Evolutionary conservation across 179 eudicot genomes (phyloP), one percentile per base, ranked within the genome.

Genomic region (Pouteria campechiana): DNA sequence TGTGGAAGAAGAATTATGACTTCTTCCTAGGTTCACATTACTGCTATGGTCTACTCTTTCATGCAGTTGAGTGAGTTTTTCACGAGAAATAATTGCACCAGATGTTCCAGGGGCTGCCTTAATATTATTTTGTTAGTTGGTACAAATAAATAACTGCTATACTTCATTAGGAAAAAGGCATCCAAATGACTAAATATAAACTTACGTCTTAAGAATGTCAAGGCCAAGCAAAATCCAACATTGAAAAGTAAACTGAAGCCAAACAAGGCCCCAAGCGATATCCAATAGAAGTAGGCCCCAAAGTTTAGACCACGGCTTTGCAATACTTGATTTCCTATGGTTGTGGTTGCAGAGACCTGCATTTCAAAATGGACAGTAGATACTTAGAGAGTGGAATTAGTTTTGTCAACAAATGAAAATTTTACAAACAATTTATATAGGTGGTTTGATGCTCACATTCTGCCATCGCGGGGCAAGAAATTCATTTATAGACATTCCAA

Each of bases 381-480:
- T n/a, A n/a, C n/a, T n/a, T n/a, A n/a, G n/a, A n/a, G n/a, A n/a
- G n/a, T n/a, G n/a, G n/a, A n/a, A n/a, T n/a, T n/a, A n/a, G n/a
- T n/a, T n/a, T n/a, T n/a, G n/a, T n/a, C n/a, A n/a, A n/a, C n/a
- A n/a, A n/a, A n/a, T n/a, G n/a, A n/a, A n/a, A n/a, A n/a, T n/a
- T n/a, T n/a, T n/a, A n/a, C n/a, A n/a, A n/a, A n/a, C n/a, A n/a
- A n/a, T n/a, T n/a, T n/a, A n/a, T n/a, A n/a, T n/a, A 20, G 44
- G 27, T 25, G 17, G 9, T 31, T 17, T 46, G 37, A 32, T 8
- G 17, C 68, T 61, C 46, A 83, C 87, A 73, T 63, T 69, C 22
- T 83, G 69, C 96, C 95, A 88, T 50, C 97, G 50, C 41, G 89
- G 81, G 56, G 93, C 82, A 23, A 52, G 63, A 65, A 88, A 88